Conservation (phyloP, 2,329 filamentous ascomycete genomes). For the Colletotrichum tamarilloi region DNA sequence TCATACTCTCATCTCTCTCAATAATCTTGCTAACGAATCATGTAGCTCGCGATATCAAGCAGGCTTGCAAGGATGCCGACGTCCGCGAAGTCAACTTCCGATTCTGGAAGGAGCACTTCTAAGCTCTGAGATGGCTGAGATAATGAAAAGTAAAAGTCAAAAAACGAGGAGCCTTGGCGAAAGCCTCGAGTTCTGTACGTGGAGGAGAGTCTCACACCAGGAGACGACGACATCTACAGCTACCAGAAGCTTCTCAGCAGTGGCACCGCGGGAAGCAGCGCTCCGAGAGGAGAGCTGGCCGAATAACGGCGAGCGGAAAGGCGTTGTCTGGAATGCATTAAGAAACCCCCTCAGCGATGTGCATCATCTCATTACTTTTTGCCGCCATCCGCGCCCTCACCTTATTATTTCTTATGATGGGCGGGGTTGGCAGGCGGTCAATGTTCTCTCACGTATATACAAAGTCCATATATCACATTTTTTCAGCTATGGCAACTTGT, state of each 20-base stretch:
- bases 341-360: constrained; percentile 26
- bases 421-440: constrained; percentile 11
- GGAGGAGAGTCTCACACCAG: constrained; percentile 5
- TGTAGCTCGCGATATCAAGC: constrained; percentile 84
- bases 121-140: constrained; percentile 39
- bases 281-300: constrained; percentile 1
- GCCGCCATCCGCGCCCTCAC: constrained; percentile 17
- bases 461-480: constrained; percentile 29
- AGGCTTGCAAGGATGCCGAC: constrained; percentile 79
- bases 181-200: constrained; percentile 10
- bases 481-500: constrained; percentile 13
- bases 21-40: constrained; percentile 46
- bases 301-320: constrained; percentile 18
- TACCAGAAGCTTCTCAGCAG: constrained; percentile 1
- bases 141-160: not conserved
- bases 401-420: constrained; percentile 7
- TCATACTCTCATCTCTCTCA: not conserved
- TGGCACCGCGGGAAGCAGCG: not conserved
- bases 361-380: constrained; percentile 28
- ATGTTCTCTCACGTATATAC: constrained; percentile 29
- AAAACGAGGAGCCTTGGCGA: constrained; percentile 1
- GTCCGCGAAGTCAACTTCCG: constrained; percentile 88
- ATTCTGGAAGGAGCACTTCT: constrained; percentile 98
- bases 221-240: constrained; percentile 18
- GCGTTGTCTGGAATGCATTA: constrained; percentile 34